Conservation (phyloP, 1,284 basidiomycete species). For the Ustilago tritici region DNA sequence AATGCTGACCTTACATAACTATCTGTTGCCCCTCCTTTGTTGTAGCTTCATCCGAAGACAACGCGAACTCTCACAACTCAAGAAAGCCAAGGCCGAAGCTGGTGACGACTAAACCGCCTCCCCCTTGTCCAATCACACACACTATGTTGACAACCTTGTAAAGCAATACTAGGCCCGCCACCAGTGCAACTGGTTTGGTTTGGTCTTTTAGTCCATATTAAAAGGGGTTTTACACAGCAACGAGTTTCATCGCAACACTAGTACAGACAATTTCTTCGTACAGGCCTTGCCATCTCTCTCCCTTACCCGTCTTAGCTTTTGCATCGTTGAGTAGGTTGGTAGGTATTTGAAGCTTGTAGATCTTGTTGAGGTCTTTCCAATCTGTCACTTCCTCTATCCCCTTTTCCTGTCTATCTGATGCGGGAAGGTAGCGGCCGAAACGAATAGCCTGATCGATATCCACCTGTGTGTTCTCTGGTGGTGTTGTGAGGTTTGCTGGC, state of each 20-base stretch:
- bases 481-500: slow-evolving; percentile 17
- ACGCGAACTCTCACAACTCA: slow-evolving; percentile 53
- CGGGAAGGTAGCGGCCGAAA: slow-evolving; percentile 2
- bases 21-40: neutral
- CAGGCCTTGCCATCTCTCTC: slow-evolving; percentile 7
- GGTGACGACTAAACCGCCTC: slow-evolving; percentile 26
- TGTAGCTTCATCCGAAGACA: slow-evolving; percentile 60
- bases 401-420: neutral
- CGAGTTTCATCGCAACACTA: slow-evolving; percentile 52
- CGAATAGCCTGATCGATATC: slow-evolving; percentile 42
- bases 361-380: slow-evolving; percentile 53
- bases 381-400: slow-evolving; percentile 25
- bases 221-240: slow-evolving; percentile 25
- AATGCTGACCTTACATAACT: neutral
- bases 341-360: slow-evolving; percentile 53
- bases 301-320: neutral
- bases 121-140: neutral
- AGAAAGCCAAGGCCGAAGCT: slow-evolving; percentile 38
- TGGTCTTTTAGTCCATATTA: too few species aligned
- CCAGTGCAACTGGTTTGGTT: too few species aligned
- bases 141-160: neutral
- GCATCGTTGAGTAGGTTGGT: slow-evolving; percentile 10
- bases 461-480: neutral
- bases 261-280: slow-evolving; percentile 49
- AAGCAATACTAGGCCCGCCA: neutral